These are phyloP conservation scores for Claviceps maximensis DNA, from an alignment of 2,329 filamentous ascomycete species.

Conservation along the genomic window DNA sequence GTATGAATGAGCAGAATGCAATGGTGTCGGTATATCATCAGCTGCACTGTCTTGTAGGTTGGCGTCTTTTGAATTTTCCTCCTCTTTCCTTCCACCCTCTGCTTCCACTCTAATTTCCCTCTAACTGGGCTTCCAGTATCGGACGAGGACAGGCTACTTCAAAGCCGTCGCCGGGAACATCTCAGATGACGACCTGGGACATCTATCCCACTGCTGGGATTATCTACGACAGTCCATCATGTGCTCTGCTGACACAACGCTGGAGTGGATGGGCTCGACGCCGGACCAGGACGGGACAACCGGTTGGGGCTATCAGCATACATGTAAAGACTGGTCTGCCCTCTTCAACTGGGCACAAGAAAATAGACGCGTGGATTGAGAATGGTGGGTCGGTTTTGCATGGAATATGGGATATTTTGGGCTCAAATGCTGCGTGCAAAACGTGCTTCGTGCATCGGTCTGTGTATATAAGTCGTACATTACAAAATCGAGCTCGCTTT, in stretches of 20 bases:
- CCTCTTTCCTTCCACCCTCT: not conserved
- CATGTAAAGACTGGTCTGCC: not conserved
- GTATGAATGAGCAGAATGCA: not conserved
- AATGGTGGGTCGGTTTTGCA: not conserved
- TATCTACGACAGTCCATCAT: constrained; percentile 1
- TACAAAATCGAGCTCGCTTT: too few species aligned
- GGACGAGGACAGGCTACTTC: not conserved
- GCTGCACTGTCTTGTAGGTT: constrained; percentile 2
- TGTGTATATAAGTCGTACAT: too few species aligned
- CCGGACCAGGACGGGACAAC: not conserved
- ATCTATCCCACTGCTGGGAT: constrained; percentile 2
- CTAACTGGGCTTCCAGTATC: not conserved
- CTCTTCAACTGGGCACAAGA: not conserved
- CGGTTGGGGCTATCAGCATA: constrained; percentile 1
- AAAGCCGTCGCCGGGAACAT: not conserved
- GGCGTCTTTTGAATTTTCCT: not conserved
- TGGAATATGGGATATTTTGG: not conserved
- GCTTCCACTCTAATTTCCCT: not conserved
- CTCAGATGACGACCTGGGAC: not conserved
- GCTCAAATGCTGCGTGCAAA: not conserved
- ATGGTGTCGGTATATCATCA: constrained; percentile 1
- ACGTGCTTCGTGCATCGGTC: not conserved
- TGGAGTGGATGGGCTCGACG: not conserved
- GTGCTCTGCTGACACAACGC: constrained; percentile 1
- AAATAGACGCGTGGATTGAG: constrained; percentile 15